Conservation (phyloP, 2,329 filamentous ascomycete genomes). For the Septoria linicola region DNA sequence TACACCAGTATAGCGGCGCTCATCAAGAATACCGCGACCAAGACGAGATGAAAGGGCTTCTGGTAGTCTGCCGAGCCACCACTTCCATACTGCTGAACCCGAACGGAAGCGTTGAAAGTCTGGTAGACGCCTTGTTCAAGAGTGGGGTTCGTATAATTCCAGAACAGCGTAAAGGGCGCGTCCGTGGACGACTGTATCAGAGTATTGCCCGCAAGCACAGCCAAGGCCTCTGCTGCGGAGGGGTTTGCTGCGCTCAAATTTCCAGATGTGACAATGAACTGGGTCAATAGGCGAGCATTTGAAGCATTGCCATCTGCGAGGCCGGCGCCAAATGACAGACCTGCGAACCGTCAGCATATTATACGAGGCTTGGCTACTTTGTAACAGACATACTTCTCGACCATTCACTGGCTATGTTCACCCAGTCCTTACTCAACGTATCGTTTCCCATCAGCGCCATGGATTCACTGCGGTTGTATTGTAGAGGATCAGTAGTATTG, state of each 20-base stretch:
- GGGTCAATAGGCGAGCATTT: constrained; percentile 46
- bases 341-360: constrained; percentile 11
- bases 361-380: not conserved
- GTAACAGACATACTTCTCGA: constrained; percentile 34
- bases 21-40: constrained; percentile 64
- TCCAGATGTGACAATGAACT: constrained; percentile 42
- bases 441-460: constrained; percentile 57
- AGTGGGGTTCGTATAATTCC: constrained; percentile 38
- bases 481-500: constrained; percentile 56
- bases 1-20: constrained; percentile 67
- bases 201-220: constrained; percentile 67
- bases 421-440: constrained; percentile 44
- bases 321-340: constrained; percentile 46
- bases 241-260: constrained; percentile 55
- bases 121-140: constrained; percentile 49
- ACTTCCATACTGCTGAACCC: constrained; percentile 68
- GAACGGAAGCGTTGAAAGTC: constrained; percentile 63
- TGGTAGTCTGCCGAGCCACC: constrained; percentile 63
- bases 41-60: constrained; percentile 64
- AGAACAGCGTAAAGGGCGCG: constrained; percentile 58
- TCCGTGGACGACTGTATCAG: constrained; percentile 60
- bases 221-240: constrained; percentile 70
- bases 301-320: constrained; percentile 45
- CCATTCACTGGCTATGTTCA: constrained; percentile 46
- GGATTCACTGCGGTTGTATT: constrained; percentile 53